Conservation (phyloP, 495 filamentous ascomycete species). For the Letharia lupina region DNA sequence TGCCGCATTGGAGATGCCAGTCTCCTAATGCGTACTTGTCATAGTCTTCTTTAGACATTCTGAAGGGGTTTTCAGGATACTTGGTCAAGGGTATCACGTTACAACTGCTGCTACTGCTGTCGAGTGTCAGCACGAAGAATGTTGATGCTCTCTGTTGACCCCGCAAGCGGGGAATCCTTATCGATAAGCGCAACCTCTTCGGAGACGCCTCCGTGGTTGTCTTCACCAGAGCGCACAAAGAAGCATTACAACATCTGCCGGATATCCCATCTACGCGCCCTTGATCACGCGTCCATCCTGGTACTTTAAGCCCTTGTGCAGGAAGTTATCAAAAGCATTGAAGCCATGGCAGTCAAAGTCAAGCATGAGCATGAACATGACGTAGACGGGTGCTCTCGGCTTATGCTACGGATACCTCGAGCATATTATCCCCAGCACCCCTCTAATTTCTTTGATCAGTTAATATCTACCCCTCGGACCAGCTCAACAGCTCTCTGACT, state of each 20-base stretch:
- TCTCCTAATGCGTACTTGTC: conserved; percentile 50
- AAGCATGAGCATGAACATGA: not conserved
- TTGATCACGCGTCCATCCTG: not conserved
- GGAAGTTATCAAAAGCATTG: not conserved
- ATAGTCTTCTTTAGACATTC: conserved; percentile 36
- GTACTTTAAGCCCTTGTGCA: not conserved
- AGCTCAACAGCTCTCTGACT: not conserved
- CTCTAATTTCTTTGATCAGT: not conserved
- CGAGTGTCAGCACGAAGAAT: not conserved
- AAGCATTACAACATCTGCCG: no score
- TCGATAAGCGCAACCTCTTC: conserved; percentile 1
- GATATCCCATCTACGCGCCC: not conserved
- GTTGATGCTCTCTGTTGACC: not conserved
- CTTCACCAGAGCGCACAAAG: no score
- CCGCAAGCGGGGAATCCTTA: not conserved
- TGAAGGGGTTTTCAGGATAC: not conserved
- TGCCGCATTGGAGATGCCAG: conserved; percentile 53
- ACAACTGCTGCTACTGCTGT: not conserved
- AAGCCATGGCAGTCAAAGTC: not conserved
- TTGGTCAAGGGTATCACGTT: not conserved
- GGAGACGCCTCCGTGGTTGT: no score
- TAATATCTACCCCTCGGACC: not conserved
- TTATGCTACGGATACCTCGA: not conserved
- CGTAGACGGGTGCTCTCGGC: not conserved
- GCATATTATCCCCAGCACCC: not conserved